Evolutionary conservation across 2,329 filamentous ascomycete genomes (phyloP), one percentile per base, ranked within the genome.

Genomic region (Cordyceps cicadae): DNA sequence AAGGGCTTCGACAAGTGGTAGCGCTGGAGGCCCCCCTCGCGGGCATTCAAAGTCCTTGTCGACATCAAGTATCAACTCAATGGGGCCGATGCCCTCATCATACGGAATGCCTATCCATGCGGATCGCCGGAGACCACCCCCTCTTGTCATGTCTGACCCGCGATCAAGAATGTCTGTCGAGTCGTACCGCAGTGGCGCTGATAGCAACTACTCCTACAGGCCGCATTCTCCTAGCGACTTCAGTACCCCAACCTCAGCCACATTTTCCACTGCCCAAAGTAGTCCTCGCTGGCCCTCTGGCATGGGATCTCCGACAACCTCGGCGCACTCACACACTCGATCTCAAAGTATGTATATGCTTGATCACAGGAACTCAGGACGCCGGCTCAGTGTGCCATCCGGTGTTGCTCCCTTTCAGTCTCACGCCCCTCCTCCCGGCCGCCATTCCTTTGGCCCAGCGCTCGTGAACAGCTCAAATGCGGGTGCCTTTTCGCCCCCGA

Each of bases 41-140:
- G 91, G 92, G 1, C 92, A 97, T 72, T 89, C 87, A 67, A 96
- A 96, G 71, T 85, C 84, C 1, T 76, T 96, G 3, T 97, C 92
- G 0, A 86, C 90, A 2, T 96, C 92, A 0, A 96, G 91, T 72
- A 91, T 97, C 67, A 80, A 85, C 4, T 93, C 89, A 39, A 87
- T 87, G 7, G 77, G 85, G 59, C 92, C 89, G 1, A 71, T 79
- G 14, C 75, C 76, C 29, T 93, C 90, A 0, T 86, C 79, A 54
- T 87, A 87, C 62, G 86, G 82, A 64, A 76, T 82, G n/a, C 50
- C 39, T 64, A 76, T 82, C 19, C 58, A 54, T 50, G 88, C 91
- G 61, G 73, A 81, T 45, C 84, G 90, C 54, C 84, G 88, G 62
- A 83, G 90, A 29, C 92, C 92, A 6, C 86, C 90, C 24, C 90